Percentiles rank a stretch among this genome's conserved stretches.
phyloP scores from a whole-genome alignment of 2,329 filamentous ascomycete genomes.

The Fusarium nelsonii region DNA sequence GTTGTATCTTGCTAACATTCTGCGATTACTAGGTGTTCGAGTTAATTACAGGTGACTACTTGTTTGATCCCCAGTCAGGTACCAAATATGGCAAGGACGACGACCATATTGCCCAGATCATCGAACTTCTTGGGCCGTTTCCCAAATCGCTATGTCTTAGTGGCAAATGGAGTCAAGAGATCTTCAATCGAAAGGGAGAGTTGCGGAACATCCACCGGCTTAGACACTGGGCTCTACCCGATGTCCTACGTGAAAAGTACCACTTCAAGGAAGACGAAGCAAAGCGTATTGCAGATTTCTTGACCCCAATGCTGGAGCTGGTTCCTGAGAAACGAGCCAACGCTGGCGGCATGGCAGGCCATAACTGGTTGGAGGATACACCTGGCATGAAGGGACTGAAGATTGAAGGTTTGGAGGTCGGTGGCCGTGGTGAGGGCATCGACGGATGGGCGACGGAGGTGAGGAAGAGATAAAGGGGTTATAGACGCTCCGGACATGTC shows the following conservation, averaged over 20 bases:
- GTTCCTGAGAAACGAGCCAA: conserved; percentile 91
- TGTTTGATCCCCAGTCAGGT: conserved; percentile 97
- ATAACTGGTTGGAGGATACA: conserved; percentile 85
- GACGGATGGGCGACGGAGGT: conserved; percentile 93
- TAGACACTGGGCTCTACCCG: conserved; percentile 93
- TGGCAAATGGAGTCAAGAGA: conserved; percentile 98
- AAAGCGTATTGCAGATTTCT: conserved; percentile 81
- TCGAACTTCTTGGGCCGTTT: conserved; percentile 93
- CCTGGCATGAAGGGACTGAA: conserved; percentile 87
- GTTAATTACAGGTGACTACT: conserved; percentile 96
- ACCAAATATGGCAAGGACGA: conserved; percentile 99
- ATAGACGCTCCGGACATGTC: conserved; percentile 37
- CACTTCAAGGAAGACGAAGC: conserved; percentile 89
- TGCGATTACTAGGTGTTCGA: conserved; percentile 82
- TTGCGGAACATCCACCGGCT: conserved; percentile 96
- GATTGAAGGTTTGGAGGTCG: conserved; percentile 79
- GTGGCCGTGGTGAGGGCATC: conserved; percentile 89
- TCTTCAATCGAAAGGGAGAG: conserved; percentile 98
- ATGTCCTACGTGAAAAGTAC: conserved; percentile 96
- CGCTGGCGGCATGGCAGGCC: conserved; percentile 92
- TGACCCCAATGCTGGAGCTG: conserved; percentile 91
- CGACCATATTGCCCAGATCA: conserved; percentile 98
- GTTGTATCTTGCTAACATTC: conserved; percentile 19
- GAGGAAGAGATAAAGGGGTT: conserved; percentile 75
- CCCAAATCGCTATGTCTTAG: conserved; percentile 91